These are phyloP conservation scores for Heliosperma pusillum DNA, from an alignment of 148 eudicot species.

Conservation along the genomic window DNA sequence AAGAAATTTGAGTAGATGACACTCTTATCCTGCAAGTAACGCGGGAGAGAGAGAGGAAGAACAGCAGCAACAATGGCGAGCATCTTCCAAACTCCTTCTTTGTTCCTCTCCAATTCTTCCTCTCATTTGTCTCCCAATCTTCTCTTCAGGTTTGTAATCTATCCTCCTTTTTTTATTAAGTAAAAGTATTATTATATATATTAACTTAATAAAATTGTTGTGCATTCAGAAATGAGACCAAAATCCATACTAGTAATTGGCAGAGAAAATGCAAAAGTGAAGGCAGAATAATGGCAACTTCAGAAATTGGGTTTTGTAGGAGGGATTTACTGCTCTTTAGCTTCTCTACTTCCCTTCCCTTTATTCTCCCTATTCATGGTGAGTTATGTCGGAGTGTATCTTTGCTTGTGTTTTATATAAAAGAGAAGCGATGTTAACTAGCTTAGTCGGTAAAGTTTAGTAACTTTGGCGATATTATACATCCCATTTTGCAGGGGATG, in stretches of 20 bases:
- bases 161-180: too few species aligned
- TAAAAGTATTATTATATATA: too few species aligned
- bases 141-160: conserved; percentile 31
- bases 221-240: conserved; percentile 37
- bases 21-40: conserved; percentile 17
- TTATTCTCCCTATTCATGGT: conserved; percentile 49
- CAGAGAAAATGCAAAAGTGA: conserved; percentile 35
- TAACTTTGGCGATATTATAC: background rate
- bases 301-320: conserved; percentile 44
- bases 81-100: conserved; percentile 31
- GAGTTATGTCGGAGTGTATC: too few species aligned
- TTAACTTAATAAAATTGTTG: background rate
- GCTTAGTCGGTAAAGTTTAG: background rate
- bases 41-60: conserved; percentile 15
- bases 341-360: conserved; percentile 52
- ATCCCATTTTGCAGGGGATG: conserved; percentile 43
- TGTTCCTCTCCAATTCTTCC: conserved; percentile 22
- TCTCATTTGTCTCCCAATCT: conserved; percentile 18
- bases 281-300: conserved; percentile 30
- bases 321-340: conserved; percentile 69
- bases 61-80: conserved; percentile 33
- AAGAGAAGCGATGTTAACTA: too few species aligned
- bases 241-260: conserved; percentile 15
- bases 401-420: too few species aligned
- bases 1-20: background rate